Evolutionary conservation across 116 monocot species (phyloP).

Genomic region (Dioscorea cayenensis): DNA sequence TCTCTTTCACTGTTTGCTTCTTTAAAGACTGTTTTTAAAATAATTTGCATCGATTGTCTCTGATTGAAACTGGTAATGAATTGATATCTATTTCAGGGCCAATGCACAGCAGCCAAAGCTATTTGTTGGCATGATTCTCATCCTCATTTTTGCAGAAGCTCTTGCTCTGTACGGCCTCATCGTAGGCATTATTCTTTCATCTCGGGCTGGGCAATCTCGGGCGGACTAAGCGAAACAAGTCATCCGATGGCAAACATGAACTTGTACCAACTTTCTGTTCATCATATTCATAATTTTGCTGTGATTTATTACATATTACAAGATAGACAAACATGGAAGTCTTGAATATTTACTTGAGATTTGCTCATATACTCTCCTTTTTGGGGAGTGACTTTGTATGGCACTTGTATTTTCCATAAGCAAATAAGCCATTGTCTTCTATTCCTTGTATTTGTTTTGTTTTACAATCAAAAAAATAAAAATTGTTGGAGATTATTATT

Average conservation of each 20-base stretch:
- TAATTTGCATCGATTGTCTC: not conserved
- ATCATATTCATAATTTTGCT: not conserved
- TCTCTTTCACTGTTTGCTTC: too few relatives aligned
- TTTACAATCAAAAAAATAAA: too few relatives aligned
- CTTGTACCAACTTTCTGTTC: not conserved
- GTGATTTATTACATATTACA: not conserved
- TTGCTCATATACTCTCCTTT: not conserved
- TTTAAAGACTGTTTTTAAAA: not conserved
- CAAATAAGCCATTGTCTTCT: not conserved
- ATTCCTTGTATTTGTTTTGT: too few relatives aligned
- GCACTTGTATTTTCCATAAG: not conserved
- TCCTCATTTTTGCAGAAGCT: conserved; percentile 11
- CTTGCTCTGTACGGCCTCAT: conserved; percentile 8
- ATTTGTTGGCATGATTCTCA: conserved; percentile 17
- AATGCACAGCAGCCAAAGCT: conserved; percentile 19
- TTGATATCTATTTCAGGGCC: conserved; percentile 5
- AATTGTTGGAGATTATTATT: too few relatives aligned
- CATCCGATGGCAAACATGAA: not conserved
- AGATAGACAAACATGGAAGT: not conserved
- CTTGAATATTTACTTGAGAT: not conserved
- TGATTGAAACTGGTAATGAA: not conserved
- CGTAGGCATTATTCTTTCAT: conserved; percentile 12
- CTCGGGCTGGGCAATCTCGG: conserved; percentile 10
- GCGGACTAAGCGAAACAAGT: not conserved
- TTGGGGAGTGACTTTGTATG: not conserved